These are phyloP conservation scores for Linnemannia hyalina DNA, from an alignment of 192 early-diverging fungal genomes.

Conservation along the genomic window DNA sequence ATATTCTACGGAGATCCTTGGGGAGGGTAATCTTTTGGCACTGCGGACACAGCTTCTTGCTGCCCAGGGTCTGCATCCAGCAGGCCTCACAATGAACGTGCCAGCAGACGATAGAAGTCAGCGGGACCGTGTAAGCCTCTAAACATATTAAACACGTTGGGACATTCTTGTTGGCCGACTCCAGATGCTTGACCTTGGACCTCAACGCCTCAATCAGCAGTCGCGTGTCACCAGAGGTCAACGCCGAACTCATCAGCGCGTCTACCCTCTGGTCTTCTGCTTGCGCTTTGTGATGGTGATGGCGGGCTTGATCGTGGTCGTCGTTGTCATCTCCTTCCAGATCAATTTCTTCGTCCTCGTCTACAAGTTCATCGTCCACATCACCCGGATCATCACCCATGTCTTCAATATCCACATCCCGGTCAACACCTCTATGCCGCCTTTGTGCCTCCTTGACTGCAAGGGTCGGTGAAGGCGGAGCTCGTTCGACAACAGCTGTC, in stretches of 20 bases:
- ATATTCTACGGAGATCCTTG: slow-evolving; percentile 83
- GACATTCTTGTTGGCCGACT: slow-evolving; percentile 58
- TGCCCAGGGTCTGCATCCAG: slow-evolving; percentile 87
- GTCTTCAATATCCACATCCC: slow-evolving; percentile 41
- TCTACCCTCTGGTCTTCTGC: slow-evolving; percentile 34
- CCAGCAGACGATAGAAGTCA: slow-evolving; percentile 88
- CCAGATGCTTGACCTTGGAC: slow-evolving; percentile 75
- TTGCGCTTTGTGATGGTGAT: neutral
- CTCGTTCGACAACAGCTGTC: slow-evolving; percentile 33
- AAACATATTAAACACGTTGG: slow-evolving; percentile 86
- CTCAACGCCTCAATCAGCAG: slow-evolving; percentile 88
- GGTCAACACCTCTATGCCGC: neutral
- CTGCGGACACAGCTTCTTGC: slow-evolving; percentile 92
- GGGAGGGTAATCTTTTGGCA: slow-evolving; percentile 90
- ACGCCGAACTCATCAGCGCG: slow-evolving; percentile 13
- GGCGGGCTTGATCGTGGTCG: neutral
- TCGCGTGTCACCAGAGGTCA: slow-evolving; percentile 58
- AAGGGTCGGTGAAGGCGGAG: slow-evolving; percentile 4
- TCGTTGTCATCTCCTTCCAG: slow-evolving; percentile 40
- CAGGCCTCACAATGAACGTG: slow-evolving; percentile 93
- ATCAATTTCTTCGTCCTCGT: slow-evolving; percentile 50
- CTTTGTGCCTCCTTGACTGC: slow-evolving; percentile 17
- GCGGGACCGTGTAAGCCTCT: slow-evolving; percentile 77
- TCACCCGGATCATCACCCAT: slow-evolving; percentile 23
- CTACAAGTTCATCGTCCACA: slow-evolving; percentile 27